Evolutionary conservation across 1,284 basidiomycete genomes (phyloP).

Genomic region (Moniliella sp.): DNA sequence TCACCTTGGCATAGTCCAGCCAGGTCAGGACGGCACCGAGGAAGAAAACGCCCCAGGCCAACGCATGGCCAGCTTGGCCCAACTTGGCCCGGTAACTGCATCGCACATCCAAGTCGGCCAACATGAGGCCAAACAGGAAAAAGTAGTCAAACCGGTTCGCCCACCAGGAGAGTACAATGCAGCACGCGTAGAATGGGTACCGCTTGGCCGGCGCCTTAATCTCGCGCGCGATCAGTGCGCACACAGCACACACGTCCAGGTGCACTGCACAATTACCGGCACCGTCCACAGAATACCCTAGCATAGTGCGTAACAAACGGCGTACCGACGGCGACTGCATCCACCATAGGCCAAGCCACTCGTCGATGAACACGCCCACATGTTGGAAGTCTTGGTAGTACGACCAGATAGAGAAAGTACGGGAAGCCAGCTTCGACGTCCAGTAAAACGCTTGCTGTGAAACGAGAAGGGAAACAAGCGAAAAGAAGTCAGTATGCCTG

Average conservation of each 20-base stretch:
- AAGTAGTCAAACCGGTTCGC: constrained; percentile 21
- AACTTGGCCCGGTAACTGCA: too few species aligned
- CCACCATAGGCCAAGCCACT: constrained; percentile 21
- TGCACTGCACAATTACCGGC: constrained; percentile 19
- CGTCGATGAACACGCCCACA: constrained; percentile 15
- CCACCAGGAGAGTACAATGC: constrained; percentile 18
- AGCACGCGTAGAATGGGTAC: constrained; percentile 16
- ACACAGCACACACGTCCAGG: constrained; percentile 16
- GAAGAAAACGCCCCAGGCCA: constrained; percentile 19
- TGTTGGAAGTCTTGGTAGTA: constrained; percentile 23
- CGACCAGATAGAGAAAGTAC: constrained; percentile 22
- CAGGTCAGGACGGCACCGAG: constrained; percentile 10
- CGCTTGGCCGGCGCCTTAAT: constrained; percentile 20
- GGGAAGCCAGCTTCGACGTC: constrained; percentile 16
- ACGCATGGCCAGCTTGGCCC: too few species aligned
- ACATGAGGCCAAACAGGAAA: constrained; percentile 21
- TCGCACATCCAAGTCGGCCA: constrained; percentile 20
- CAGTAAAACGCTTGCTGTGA: constrained; percentile 17
- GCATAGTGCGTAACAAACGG: constrained; percentile 15
- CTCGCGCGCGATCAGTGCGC: constrained; percentile 18
- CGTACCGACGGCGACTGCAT: constrained; percentile 12
- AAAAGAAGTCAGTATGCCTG: too few species aligned
- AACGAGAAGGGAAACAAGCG: too few species aligned
- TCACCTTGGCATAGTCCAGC: constrained; percentile 2
- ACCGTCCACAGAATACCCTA: constrained; percentile 26